Base-by-base conservation (phyloP, 768 basidiomycete genomes). In the Omphalotus guepiniiformis region DNA sequence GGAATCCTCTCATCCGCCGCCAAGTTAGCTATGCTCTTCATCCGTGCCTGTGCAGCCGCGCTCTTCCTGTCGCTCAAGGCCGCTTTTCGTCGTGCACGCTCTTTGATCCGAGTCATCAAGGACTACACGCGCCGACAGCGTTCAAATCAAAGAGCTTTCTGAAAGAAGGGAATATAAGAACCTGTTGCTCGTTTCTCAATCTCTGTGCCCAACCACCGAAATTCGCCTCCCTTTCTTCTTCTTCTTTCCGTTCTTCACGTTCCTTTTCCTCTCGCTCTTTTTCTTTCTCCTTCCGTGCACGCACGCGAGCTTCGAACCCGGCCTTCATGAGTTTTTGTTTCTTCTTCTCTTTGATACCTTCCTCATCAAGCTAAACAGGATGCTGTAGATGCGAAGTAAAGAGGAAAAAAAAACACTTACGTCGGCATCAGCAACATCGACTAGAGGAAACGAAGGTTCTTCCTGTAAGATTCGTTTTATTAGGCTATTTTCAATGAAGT, bases 11-110 rank as follows among this genome's bases (percentile, higher is more conserved):
- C 88, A 50, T 98, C 96, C 2, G 83, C 83, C 0, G 96, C 95
- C 30, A 99, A 71, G 38, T 80, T 86, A 1, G 95, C 92, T 28
- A 99, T 96, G 52, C 80, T 89, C 70, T 95, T 95, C 95, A 97
- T 96, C 54, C 94, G 72, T 25, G 87, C 89, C 64, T 98, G 96
- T 0, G 94, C 85, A 15, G 92, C 94, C 11, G 94, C 91, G 54
- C 91, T 93, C 68, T 97, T 96, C 42, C 96, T 72, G 62, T 99
- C 93, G 23, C 75, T 83, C 39, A 98, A 68, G 12, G 93, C 93
- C 0, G 85, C 87, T 58, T 80, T 85, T 36, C 87, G 70, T 49
- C 88, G 75, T 30, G 80, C 79, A 38, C 96, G 76, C 18, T 90
- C 91, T 58, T 88, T 91, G 66, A 98, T 92, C 55, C 85, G 83